Evolutionary conservation across 2,329 filamentous ascomycete genomes (phyloP).

Genomic region (Emmonsiellopsis sp.): DNA sequence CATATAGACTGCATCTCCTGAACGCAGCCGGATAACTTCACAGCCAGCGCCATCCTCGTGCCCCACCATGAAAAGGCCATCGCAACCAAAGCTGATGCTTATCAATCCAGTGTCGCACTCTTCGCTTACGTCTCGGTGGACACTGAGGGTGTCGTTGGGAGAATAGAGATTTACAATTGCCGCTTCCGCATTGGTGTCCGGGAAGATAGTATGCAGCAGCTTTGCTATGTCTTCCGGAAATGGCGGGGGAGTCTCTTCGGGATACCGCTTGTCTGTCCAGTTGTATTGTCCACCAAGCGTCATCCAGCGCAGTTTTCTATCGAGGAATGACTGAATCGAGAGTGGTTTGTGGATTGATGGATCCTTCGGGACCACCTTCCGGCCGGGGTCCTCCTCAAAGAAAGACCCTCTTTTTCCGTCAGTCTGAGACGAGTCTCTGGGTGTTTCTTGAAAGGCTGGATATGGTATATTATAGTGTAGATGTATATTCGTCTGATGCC

Average conservation of each 20-base stretch:
- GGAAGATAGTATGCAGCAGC: constrained; percentile 63
- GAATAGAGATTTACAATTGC: constrained; percentile 92
- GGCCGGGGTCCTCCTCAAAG: constrained; percentile 42
- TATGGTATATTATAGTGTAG: constrained; percentile 68
- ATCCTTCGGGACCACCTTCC: constrained; percentile 51
- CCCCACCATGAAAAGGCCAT: constrained; percentile 78
- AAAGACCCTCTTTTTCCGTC: constrained; percentile 36
- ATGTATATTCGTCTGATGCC: constrained; percentile 84
- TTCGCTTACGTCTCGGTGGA: constrained; percentile 92
- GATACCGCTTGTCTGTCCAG: constrained; percentile 83
- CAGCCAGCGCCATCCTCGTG: constrained; percentile 42
- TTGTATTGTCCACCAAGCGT: constrained; percentile 94
- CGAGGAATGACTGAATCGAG: constrained; percentile 58
- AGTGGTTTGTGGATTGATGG: constrained; percentile 65
- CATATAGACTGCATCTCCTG: constrained; percentile 90
- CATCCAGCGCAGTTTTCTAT: constrained; percentile 80
- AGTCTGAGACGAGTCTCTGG: constrained; percentile 30
- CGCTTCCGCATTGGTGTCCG: constrained; percentile 68
- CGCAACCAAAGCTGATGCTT: constrained; percentile 82
- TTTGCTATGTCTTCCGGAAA: constrained; percentile 66
- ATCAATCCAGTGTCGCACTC: constrained; percentile 67
- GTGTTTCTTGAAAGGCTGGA: constrained; percentile 19
- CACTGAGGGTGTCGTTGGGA: constrained; percentile 79
- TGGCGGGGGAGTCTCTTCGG: constrained; percentile 52
- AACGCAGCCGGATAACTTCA: constrained; percentile 56